A percentile compares a stretch with the other conserved stretches of the same genome.
phyloP scores from a whole-genome alignment of 345 rosid genomes.

The Eucalyptus victrix region DNA sequence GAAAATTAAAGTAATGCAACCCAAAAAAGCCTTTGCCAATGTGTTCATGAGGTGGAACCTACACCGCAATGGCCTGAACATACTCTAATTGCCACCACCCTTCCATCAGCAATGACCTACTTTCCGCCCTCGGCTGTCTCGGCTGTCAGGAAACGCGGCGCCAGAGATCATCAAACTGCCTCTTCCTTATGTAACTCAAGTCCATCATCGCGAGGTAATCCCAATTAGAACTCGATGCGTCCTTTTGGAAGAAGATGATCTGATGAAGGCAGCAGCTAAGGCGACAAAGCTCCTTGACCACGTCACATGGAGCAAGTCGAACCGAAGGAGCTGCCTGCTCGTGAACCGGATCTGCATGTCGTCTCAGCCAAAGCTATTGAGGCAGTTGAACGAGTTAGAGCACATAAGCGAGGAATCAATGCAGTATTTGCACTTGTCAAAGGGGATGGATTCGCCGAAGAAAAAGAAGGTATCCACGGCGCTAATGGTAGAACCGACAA shows the following conservation, averaged over 20 bases:
- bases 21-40: not conserved
- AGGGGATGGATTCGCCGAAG: not conserved
- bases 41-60: not conserved
- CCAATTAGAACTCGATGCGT: conserved; percentile 11
- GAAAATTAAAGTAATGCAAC: not conserved
- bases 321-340: not conserved
- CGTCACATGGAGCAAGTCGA: not conserved
- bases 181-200: not conserved
- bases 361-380: not conserved
- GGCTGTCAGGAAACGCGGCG: conserved; percentile 1
- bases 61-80: not conserved
- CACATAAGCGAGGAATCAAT: not conserved
- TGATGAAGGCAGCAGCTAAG: not conserved
- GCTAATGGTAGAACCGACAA: not conserved
- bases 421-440: not conserved
- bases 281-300: not conserved
- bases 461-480: not conserved
- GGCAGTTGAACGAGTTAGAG: not conserved
- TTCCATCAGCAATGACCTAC: not conserved
- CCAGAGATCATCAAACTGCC: not conserved
- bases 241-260: not conserved
- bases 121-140: not conserved
- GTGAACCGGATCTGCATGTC: not conserved
- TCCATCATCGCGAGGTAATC: not conserved
- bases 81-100: not conserved